Percentiles rank a stretch among this genome's conserved stretches.
Evolutionary conservation across 345 rosid species (phyloP).

Genomic region (Corchorus olitorius): DNA sequence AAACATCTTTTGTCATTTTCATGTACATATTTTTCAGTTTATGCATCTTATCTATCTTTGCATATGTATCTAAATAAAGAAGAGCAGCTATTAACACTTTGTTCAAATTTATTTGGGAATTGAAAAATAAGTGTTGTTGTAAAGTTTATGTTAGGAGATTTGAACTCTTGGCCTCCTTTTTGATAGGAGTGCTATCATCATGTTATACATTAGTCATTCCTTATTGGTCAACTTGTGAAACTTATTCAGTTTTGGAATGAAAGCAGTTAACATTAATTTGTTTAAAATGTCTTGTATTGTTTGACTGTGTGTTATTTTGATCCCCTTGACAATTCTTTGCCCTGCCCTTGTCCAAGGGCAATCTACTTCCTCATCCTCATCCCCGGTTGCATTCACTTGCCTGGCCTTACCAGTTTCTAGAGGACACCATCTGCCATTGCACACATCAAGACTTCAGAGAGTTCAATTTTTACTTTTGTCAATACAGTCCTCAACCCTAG

Average conservation of each 20-base stretch:
- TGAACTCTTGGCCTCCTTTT: neutral
- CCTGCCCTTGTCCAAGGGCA: neutral
- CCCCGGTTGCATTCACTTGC: neutral
- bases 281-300: neutral
- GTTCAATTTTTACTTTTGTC: neutral
- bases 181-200: neutral
- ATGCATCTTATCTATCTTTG: neutral
- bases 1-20: neutral
- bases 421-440: neutral
- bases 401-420: neutral
- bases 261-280: neutral
- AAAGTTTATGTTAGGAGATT: neutral
- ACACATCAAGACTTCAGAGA: neutral
- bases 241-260: neutral
- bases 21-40: neutral
- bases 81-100: neutral
- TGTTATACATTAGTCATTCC: neutral
- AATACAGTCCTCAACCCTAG: neutral
- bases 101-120: neutral
- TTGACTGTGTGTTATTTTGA: neutral
- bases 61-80: neutral
- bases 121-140: neutral
- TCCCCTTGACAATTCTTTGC: neutral
- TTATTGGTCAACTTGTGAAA: neutral
- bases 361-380: neutral